Conservation (phyloP, 768 basidiomycete genomes). For the Mycena filopes region DNA sequence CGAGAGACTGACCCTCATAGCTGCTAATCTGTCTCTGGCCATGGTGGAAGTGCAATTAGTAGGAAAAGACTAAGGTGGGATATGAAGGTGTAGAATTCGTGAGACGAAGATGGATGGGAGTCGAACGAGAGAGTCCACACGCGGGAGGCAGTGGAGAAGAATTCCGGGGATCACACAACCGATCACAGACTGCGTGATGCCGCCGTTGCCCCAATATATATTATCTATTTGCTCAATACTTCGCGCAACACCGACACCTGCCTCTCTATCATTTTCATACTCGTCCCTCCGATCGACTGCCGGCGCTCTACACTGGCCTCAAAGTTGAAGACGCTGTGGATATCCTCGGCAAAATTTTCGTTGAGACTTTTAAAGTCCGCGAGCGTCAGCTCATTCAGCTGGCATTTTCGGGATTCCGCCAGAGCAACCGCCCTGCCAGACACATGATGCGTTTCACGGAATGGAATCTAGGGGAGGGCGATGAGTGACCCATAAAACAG, state of each 20-base stretch:
- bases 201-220: no score
- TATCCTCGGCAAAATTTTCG: slow-evolving; percentile 83
- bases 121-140: slow-evolving; percentile 11
- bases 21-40: slow-evolving; percentile 93
- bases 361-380: slow-evolving; percentile 83
- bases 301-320: slow-evolving; percentile 95
- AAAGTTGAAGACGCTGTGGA: slow-evolving; percentile 90
- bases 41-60: slow-evolving; percentile 51
- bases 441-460: slow-evolving; percentile 98
- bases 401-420: slow-evolving; percentile 84
- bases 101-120: slow-evolving; percentile 6
- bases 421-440: slow-evolving; percentile 96
- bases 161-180: no score
- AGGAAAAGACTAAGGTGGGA: slow-evolving; percentile 23
- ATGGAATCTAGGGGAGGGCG: slow-evolving; percentile 78
- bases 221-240: slow-evolving; percentile 53
- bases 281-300: slow-evolving; percentile 92
- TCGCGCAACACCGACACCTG: slow-evolving; percentile 84
- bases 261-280: slow-evolving; percentile 82
- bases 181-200: no score
- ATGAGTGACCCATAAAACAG: neutral
- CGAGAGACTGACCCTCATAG: slow-evolving; percentile 72
- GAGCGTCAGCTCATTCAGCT: slow-evolving; percentile 83
- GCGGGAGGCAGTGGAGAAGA: slow-evolving; percentile 17
- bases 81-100: slow-evolving; percentile 36